Percentiles rank a stretch among this genome's conserved stretches.
These are phyloP conservation scores for Magnaporthales sp. DNA, from an alignment of 2,329 filamentous ascomycete genomes.

Conservation along the genomic window DNA sequence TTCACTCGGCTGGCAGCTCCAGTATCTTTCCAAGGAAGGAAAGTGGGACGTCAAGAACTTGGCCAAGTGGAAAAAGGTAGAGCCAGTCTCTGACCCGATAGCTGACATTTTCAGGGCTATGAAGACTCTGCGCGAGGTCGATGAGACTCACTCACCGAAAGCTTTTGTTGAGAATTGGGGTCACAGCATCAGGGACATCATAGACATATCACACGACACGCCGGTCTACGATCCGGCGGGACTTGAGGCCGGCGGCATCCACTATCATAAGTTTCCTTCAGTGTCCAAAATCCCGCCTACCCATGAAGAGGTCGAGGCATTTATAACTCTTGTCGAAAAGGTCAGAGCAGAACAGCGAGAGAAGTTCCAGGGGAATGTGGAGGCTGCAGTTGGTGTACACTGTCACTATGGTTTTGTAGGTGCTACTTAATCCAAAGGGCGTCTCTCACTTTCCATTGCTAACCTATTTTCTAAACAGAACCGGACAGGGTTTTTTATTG, in stretches of 20 bases:
- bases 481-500: slow-evolving; percentile 83
- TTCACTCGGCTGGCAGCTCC: slow-evolving; percentile 81
- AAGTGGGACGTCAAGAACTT: slow-evolving; percentile 99
- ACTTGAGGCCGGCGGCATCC: slow-evolving; percentile 56
- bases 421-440: slow-evolving; percentile 51
- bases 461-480: neutral
- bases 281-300: slow-evolving; percentile 82
- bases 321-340: slow-evolving; percentile 48
- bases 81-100: slow-evolving; percentile 70
- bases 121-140: slow-evolving; percentile 87
- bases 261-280: slow-evolving; percentile 81
- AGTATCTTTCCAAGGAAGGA: slow-evolving; percentile 77
- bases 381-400: slow-evolving; percentile 59
- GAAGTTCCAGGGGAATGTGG: slow-evolving; percentile 11
- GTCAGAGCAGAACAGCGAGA: slow-evolving; percentile 47
- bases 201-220: slow-evolving; percentile 86
- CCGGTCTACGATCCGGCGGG: slow-evolving; percentile 79
- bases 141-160: slow-evolving; percentile 70
- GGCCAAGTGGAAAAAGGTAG: slow-evolving; percentile 77
- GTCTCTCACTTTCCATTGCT: neutral
- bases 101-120: slow-evolving; percentile 76
- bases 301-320: slow-evolving; percentile 41
- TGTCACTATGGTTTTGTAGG: slow-evolving; percentile 68
- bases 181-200: slow-evolving; percentile 59
- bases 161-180: slow-evolving; percentile 63